Evolutionary conservation across 257 asterid genomes (phyloP), one percentile per base, ranked within the genome.

Genomic region (Plantago major): DNA sequence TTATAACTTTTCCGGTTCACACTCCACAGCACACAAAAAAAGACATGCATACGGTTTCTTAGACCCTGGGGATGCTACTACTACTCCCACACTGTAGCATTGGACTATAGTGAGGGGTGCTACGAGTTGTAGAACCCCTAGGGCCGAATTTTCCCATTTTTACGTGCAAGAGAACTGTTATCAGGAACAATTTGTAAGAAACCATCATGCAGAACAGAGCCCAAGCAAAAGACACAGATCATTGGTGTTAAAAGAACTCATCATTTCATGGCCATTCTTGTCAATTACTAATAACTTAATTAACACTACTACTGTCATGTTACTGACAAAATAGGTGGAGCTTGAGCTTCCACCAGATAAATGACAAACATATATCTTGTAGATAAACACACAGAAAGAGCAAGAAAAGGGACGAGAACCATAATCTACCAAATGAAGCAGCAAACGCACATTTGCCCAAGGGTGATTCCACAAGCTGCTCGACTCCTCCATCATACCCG

Each of bases 401-500:
- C 51, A 62, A 17, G 4, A 42, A 67, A 44, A 58, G 60, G 9
- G 51, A 66, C 8, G 10, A 9, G 18, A 60, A 59, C n/a, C 4
- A 38, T 67, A 44, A 10, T 49, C 72, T 37, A 68, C 71, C 49
- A 63, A 57, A 28, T 11, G 50, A 63, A 50, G 38, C 66, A 66
- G 43, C 62, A 33, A 33, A 33, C 0, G 40, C 40, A 63, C 62
- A 63, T 55, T 69, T 53, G 68, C 55, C 60, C 58, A 63, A 54
- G 62, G 72, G 74, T 69, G 60, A 54, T 67, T 72, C 70, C 75
- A 73, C 81, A 75, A 74, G 79, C 82, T 71, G 79, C 75, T 55
- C 44, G 83, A 71, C 85, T 65, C 84, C 79, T 63, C 91, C 85
- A 83, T 75, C 88, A 81, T 63, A 72, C 78, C 70, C 67, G 74